phyloP scores from a whole-genome alignment of 2,329 filamentous ascomycete genomes.

The Sphaerostilbella broomeana region DNA sequence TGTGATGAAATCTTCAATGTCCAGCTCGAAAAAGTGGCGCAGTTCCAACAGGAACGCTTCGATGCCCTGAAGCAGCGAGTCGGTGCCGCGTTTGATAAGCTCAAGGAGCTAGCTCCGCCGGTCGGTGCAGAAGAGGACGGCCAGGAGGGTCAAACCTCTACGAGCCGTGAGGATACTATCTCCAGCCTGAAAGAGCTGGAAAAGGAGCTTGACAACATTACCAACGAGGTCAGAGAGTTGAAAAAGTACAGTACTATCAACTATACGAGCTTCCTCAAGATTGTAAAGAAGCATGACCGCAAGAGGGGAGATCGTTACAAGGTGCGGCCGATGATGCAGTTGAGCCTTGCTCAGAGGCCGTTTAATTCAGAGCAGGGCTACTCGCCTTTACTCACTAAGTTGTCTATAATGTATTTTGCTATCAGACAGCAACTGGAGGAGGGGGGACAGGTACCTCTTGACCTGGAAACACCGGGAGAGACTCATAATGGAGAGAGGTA shows the following conservation, averaged over 20 bases:
- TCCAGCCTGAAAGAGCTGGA: slow-evolving; percentile 63
- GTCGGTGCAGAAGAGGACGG: slow-evolving; percentile 44
- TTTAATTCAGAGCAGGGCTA: slow-evolving; percentile 93
- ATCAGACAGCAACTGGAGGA: slow-evolving; percentile 76
- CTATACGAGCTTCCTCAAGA: slow-evolving; percentile 96
- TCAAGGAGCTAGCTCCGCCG: slow-evolving; percentile 69
- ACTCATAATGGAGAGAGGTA: slow-evolving; percentile 65
- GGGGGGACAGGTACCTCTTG: slow-evolving; percentile 35
- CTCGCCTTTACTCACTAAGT: slow-evolving; percentile 77
- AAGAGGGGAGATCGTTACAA: slow-evolving; percentile 82
- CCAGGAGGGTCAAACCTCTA: slow-evolving; percentile 17
- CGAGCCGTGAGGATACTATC: slow-evolving; percentile 43
- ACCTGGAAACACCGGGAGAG: slow-evolving; percentile 48
- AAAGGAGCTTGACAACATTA: slow-evolving; percentile 76
- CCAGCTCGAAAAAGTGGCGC: slow-evolving; percentile 89
- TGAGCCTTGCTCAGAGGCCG: slow-evolving; percentile 77
- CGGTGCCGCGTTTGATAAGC: slow-evolving; percentile 56
- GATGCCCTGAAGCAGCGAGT: slow-evolving; percentile 47
- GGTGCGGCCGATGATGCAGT: slow-evolving; percentile 84
- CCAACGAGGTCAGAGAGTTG: slow-evolving; percentile 83
- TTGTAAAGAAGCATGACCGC: slow-evolving; percentile 97
- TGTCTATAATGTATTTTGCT: slow-evolving; percentile 95
- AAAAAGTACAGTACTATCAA: slow-evolving; percentile 95
- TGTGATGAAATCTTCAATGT: slow-evolving; percentile 92
- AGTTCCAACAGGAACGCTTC: slow-evolving; percentile 79